Conservation (phyloP, 116 monocot genomes). For the Zostera marina region DNA sequence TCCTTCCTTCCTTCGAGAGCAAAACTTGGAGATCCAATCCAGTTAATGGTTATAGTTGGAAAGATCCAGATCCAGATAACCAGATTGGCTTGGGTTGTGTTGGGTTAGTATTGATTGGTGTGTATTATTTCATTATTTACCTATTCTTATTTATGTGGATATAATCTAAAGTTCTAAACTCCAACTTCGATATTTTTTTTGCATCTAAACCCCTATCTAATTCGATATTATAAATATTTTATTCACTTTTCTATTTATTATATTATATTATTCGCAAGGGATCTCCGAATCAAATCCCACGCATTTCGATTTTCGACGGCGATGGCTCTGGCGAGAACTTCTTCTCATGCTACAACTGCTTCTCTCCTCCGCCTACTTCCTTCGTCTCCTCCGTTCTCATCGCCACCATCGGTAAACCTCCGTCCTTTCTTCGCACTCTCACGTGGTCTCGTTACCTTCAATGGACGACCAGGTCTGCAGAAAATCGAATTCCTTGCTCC, state of each 20-base stretch:
- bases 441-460: background rate
- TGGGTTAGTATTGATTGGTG: conserved; percentile 2
- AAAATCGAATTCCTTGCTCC: background rate
- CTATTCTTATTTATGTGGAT: too few species aligned
- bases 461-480: background rate
- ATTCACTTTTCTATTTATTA: too few species aligned
- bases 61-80: too few species aligned
- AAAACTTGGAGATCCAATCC: background rate
- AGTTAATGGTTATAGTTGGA: background rate
- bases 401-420: background rate
- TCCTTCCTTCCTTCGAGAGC: background rate
- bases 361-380: background rate
- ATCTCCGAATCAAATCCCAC: background rate
- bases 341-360: background rate
- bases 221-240: too few species aligned
- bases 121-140: background rate
- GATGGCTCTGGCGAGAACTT: background rate
- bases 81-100: too few species aligned
- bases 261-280: too few species aligned
- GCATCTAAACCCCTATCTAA: too few species aligned
- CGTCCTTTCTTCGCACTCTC: background rate
- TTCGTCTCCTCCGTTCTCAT: background rate
- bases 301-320: background rate
- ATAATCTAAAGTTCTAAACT: too few species aligned
- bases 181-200: too few species aligned